Base-by-base conservation (phyloP, 352 stramenopile species). In the Peronospora farinosa region DNA sequence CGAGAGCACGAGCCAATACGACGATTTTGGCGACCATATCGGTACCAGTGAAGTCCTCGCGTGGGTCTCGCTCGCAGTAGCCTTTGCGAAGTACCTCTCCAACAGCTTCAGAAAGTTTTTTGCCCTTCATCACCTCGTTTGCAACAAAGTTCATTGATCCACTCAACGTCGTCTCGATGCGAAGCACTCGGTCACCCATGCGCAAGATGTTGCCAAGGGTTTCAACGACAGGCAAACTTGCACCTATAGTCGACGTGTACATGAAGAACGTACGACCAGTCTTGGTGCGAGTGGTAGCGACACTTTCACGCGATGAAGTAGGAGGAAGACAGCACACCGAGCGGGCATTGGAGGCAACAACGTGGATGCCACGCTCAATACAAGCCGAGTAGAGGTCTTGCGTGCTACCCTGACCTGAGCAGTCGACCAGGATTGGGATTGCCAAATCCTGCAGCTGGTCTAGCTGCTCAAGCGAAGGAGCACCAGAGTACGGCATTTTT, bases 221-320 rank as follows among this genome's bases (percentile, higher is more conserved):
- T 47, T 88, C 75, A 27, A 91, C 57, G 10, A 91, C 74, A 0
- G 80, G 80, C 5, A 91, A 31, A 49, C 70, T 86, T 23, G 77
- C 80, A 7, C 67, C 76, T 44, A 91, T 79, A 7, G 78, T 87
- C 7, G 80, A 88, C 17, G 79, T 84, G 68, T 88, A 89, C 70
- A 91, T 78, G 57, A 88, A 72, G 47, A 85, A 91, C 8, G 77
- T 74, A 17, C 76, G 79, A 0, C 74, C 76, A 9, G 60, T 51
- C 56, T 64, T 57, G 7, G 38, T 25, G 10, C 40, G 54, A 7
- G 67, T 73, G 0, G 69, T 74, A 9, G 74, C 70, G 2, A 86
- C 64, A 54, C 72, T 83, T 40, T 84, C 74, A 8, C 72, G 72
- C 5, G 72, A 84, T 28, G 73, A 64, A 0, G 76, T 85, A 10